Evolutionary conservation across 345 rosid genomes (phyloP).

Genomic region (Euclidium syriacum): DNA sequence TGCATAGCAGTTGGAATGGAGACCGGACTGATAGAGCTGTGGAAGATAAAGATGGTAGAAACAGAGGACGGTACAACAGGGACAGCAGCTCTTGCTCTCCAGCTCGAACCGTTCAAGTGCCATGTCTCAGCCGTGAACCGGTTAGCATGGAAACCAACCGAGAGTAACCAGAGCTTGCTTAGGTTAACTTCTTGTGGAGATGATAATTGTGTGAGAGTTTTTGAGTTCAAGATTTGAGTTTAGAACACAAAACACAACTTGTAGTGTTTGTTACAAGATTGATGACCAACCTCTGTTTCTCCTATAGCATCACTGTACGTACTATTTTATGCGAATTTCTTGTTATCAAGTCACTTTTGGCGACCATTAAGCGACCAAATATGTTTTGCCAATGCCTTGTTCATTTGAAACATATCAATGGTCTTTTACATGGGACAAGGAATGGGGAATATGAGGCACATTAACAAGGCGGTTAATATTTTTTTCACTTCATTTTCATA

Average conservation of each 20-base stretch:
- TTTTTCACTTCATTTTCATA: too few relatives aligned
- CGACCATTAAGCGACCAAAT: slow-evolving; percentile 51
- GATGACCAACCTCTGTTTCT: too few relatives aligned
- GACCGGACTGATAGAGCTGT: slow-evolving; percentile 65
- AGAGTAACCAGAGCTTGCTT: slow-evolving; percentile 31
- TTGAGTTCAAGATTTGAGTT: slow-evolving; percentile 40
- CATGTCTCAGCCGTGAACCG: slow-evolving; percentile 81
- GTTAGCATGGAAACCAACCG: slow-evolving; percentile 54
- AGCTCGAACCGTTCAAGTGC: slow-evolving; percentile 58
- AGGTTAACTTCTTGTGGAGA: slow-evolving; percentile 78
- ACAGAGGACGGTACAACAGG: slow-evolving; percentile 28
- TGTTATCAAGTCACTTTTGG: background rate
- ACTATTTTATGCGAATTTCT: background rate
- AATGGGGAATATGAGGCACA: too few relatives aligned
- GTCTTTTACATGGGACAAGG: slow-evolving; percentile 47
- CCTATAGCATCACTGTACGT: background rate
- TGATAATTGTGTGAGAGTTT: slow-evolving; percentile 81
- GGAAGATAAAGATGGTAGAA: slow-evolving; percentile 39
- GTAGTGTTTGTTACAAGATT: too few relatives aligned
- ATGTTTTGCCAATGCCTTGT: slow-evolving; percentile 55
- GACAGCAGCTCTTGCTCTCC: slow-evolving; percentile 30
- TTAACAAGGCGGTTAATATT: too few relatives aligned
- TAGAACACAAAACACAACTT: slow-evolving; percentile 13
- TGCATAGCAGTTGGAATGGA: slow-evolving; percentile 82
- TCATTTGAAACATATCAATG: slow-evolving; percentile 74